Percentiles rank a stretch among this genome's conserved stretches.
Conservation (phyloP, 805 yeast species). For the Saccharomycopsis lassenensis region DNA sequence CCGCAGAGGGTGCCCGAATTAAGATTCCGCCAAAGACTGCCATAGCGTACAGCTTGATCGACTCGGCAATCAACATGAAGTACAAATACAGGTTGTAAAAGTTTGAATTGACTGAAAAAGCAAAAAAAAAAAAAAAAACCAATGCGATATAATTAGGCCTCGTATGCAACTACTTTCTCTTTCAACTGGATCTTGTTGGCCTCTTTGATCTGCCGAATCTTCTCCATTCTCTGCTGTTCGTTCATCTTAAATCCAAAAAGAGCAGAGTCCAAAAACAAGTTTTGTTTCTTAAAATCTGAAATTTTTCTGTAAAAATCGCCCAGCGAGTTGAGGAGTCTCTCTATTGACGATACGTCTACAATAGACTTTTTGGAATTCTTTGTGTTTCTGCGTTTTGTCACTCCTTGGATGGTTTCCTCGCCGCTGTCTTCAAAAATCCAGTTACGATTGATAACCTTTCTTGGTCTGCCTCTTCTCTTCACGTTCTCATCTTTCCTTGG, state of each 20-base stretch:
- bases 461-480: constrained; percentile 1
- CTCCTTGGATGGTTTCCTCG: background rate
- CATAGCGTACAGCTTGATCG: constrained; percentile 23
- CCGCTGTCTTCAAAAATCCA: too few relatives aligned
- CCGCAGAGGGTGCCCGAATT: constrained; percentile 8
- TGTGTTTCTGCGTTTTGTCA: background rate
- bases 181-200: too few relatives aligned
- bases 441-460: too few relatives aligned
- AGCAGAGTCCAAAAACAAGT: constrained; percentile 2
- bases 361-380: constrained; percentile 1
- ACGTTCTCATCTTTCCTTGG: constrained; percentile 9
- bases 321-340: background rate
- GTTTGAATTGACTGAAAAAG: too few relatives aligned
- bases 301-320: constrained; percentile 1
- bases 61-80: constrained; percentile 8
- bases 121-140: too few relatives aligned
- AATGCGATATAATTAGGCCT: too few relatives aligned
- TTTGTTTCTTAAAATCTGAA: background rate
- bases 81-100: too few relatives aligned
- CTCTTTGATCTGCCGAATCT: too few relatives aligned
- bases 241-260: too few relatives aligned
- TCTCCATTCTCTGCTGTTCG: too few relatives aligned
- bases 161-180: too few relatives aligned
- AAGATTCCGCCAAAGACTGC: constrained; percentile 25
- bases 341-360: background rate